Base-by-base conservation (phyloP, 306 rosid species). In the Datisca glomerata region DNA sequence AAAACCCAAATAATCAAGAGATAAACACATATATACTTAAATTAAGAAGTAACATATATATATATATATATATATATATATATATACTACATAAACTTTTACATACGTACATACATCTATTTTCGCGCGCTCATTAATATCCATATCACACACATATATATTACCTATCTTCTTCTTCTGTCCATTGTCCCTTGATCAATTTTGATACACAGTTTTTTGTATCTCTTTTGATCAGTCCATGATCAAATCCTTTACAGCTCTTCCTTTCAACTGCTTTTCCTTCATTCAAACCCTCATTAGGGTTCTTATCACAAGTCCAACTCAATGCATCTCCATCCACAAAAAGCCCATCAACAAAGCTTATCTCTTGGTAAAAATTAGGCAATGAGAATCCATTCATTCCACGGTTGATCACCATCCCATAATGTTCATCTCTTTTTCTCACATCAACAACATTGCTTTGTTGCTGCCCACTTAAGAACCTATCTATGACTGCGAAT, bases 121-220 rank as follows among this genome's bases (percentile, higher is more conserved):
- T n/a, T n/a, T n/a, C n/a, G n/a, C n/a, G n/a, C n/a, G n/a, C n/a
- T n/a, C n/a, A n/a, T n/a, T n/a, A n/a, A n/a, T n/a, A n/a, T n/a
- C n/a, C n/a, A n/a, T n/a, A n/a, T n/a, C n/a, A n/a, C n/a, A n/a
- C n/a, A n/a, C n/a, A 17, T 50, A 25, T 24, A 22, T 19, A 22
- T 20, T 31, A 84, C 98, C 78, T 89, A 65, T 89, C 95, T 66
- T 89, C 98, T 56, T 80, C 93, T 2, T 72, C 75, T 9, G 74
- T 72, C 98, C 95, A 89, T 18, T 84, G 91, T 12, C 98, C 95
- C 68, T 84, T 89, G 61, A 84, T 77, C 48, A 78, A 46, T 27
- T 60, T 46, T 18, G 57, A 47, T 21, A 50, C 25, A 41, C 55
- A 48, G 3, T 19, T 61, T 47, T 65, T 77, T 50, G 47, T 43